Conservation (phyloP, 768 basidiomycete species). For the Rhizopogon roseolus region DNA sequence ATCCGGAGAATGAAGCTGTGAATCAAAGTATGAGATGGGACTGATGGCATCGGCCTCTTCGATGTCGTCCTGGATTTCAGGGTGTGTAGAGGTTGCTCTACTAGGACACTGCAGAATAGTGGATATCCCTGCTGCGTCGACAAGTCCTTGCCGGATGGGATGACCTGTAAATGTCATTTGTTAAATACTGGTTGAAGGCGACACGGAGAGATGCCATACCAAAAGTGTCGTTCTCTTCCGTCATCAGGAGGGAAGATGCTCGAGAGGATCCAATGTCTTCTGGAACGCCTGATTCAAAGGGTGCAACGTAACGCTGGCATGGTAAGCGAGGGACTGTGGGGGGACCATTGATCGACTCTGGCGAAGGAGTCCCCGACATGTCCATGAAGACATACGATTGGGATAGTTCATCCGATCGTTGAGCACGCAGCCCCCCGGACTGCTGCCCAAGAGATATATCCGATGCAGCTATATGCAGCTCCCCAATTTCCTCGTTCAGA, state of each 20-base stretch:
- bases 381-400: constrained; percentile 15
- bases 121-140: constrained; percentile 12
- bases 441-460: constrained; percentile 10
- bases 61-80: constrained; percentile 12
- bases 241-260: constrained; percentile 15
- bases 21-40: constrained; percentile 15
- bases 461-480: constrained; percentile 13
- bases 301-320: constrained; percentile 1
- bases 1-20: constrained; percentile 23
- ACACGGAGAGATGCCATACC: constrained; percentile 9
- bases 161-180: constrained; percentile 10
- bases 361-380: constrained; percentile 8
- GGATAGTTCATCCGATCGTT: constrained; percentile 9
- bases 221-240: constrained; percentile 26
- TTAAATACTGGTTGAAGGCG: not conserved
- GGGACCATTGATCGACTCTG: constrained; percentile 5
- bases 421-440: constrained; percentile 4
- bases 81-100: constrained; percentile 16
- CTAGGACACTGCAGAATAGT: constrained; percentile 6
- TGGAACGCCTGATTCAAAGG: constrained; percentile 7
- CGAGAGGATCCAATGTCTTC: constrained; percentile 23
- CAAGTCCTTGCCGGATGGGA: constrained; percentile 17
- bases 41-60: constrained; percentile 5
- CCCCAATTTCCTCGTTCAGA: constrained; percentile 32
- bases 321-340: constrained; percentile 5